Base-by-base conservation (phyloP, 2,329 filamentous ascomycete genomes). In the Mariannaea elegans region DNA sequence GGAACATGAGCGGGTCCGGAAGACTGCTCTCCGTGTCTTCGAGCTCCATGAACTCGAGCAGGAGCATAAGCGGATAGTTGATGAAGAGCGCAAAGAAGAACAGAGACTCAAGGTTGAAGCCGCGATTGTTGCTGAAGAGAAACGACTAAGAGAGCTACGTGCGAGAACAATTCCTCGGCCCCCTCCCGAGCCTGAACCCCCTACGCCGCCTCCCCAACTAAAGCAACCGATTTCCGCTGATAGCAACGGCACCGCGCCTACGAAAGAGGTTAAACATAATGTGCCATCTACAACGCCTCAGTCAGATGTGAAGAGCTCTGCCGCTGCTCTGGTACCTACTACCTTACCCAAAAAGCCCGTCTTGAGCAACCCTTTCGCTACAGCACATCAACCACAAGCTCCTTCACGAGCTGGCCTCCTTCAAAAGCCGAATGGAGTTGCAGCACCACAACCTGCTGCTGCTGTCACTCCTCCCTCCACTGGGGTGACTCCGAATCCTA, bases 1-100 rank as follows among this genome's bases (percentile, higher is more conserved):
- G 13, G 85, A 90, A 69, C 91, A 93, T 72, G 85, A 90, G 34
- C 82, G 85, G 24, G 84, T 94, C 10, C 82, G 83, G 24, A 76
- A 82, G 53, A 76, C 76, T 27, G 84, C 84, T 7, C 72, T 84
- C 32, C 76, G 78, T 14, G 81, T 81, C 7, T 82, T 78, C 55
- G 75, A 82, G 59, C 73, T 83, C 38, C 78, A 86, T 58, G 76
- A 81, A 59, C 68, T 82, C 14, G 73, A 81, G 50, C 75, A 81
- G 62, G 77, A 83, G 62, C 76, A 80, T 59, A 71, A 76, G 32
- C 74, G 77, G 12, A 77, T 84, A 44, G 53, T 77, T 23, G 76
- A 79, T 41, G 75, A 79, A 52, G 81, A 84, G 67, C 75, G 77
- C 38, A 76, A 75, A 47, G 80, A 84, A 61, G 74, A 80, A 54